Base-by-base conservation (phyloP, 176 grass and related monocot genomes). In the Avena sativa region DNA sequence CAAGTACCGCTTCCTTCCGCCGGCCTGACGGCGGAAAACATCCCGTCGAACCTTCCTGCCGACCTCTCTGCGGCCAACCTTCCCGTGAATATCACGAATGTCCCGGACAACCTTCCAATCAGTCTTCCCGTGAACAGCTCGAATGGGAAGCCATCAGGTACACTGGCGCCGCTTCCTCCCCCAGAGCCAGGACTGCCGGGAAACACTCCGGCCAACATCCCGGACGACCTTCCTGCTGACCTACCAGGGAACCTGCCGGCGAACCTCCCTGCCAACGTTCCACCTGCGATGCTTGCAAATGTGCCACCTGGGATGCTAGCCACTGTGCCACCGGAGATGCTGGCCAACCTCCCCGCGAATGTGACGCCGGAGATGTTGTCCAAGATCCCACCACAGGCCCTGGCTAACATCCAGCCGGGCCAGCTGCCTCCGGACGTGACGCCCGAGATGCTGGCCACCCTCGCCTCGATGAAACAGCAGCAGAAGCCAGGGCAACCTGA, bases 401-500 rank as follows among this genome's bases (percentile, higher is more conserved):
- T 82, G 61, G 88, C 83, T 2, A 56, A 20, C 4, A n/a, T 88
- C 9, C 76, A 76, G 66, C 86, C 64, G 51, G 87, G 74, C 49
- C 62, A 78, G 63, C 62, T 83, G 16, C 86, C 86, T 36, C 51
- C 73, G 52, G 36, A 89, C 64, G 67, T 90, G 8, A 76, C 84
- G 17, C 89, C 84, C 17, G 89, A 90, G 46, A 59, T 90, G 89
- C 5, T 90, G 52, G 79, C 32, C 53, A n/a, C 65, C 28, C 72
- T 90, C 56, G 79, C 30, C 28, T 72, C 53, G 4, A 48, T 74
- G 57, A 52, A 51, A 17, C 71, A 53, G 44, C 70, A 73, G 44
- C 70, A 48, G 44, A 48, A 51, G 44, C 28, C 12, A 26, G 60
- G 60, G 1, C 30, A 72, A 1, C 59, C 80, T 1, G 65, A 14